Base-by-base conservation (phyloP, 1,284 basidiomycete species). In the Acaromyces ingoldii region DNA sequence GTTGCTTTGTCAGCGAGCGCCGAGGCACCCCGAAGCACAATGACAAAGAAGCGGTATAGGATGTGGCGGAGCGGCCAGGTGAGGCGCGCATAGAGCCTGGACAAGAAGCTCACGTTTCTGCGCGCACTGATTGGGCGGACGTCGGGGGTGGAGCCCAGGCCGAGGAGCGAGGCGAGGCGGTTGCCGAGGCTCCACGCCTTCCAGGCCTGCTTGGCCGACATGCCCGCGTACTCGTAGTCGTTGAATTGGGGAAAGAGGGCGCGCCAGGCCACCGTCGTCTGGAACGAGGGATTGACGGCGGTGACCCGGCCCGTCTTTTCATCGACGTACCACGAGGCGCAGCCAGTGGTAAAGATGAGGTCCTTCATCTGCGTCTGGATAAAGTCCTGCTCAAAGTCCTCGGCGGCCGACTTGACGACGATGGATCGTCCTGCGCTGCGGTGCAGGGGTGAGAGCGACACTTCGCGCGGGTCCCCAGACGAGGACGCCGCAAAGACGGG, bases 351-450 rank as follows among this genome's bases (percentile, higher is more conserved):
- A 17, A 42, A 74, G 21, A 74, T 67, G 31, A 62, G 51, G 11
- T 61, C 50, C 40, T 47, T 34, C 67, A 72, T 72, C 30, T 36
- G 22, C 41, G 63, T 62, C 26, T 63, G 64, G 49, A 74, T 66
- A 60, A 62, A 72, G 37, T 63, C 53, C 57, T 70, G 71, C 44
- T 72, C 69, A 30, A 62, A 53, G 15, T 69, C 47, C 47, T 72
- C 65, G 1, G 71, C 68, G 40, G 59, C 48, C 33, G 62, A 55
- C 42, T 62, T 62, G 9, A 69, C 67, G 6, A 26, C 21, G 11
- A 49, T 24, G 6, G 17, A 4, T n/a, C 41, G 37, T 21, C 48
- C 48, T 19, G 21, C 24, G 21, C 48, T 49, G 28, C 48, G 48
- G 22, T 49, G 37, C 25, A 41, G 29, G 17, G 48, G 37, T 6